Evolutionary conservation across 2,329 filamentous ascomycete genomes (phyloP), one percentile per base, ranked within the genome.

Genomic region (Tothia fuscella): DNA sequence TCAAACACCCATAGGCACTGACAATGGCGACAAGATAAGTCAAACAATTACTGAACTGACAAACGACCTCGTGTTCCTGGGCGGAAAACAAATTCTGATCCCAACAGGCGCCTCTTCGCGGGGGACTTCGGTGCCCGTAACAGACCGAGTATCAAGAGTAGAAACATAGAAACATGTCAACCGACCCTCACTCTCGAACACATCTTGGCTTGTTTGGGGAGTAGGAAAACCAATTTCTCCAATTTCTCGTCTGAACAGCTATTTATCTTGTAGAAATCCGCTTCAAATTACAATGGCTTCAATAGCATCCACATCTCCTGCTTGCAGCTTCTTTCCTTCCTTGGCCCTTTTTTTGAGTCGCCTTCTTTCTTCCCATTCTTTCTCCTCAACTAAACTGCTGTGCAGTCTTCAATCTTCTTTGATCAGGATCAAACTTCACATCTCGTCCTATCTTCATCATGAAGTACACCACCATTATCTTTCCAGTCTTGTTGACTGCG

Each of bases 111-210:
- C 16, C 26, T 40, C 3, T 17, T 19, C 29, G 38, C 38, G 38
- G 38, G 38, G 20, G 13, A n/a, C 20, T 19, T 13, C 22, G 12
- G 29, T 40, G 38, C 25, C 38, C 31, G 38, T 24, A 22, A 21
- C 38, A 32, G 16, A 29, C 13, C n/a, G 26, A 40, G 38, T 40
- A 20, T 40, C 38, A 40, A 31, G 22, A 40, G n/a, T 17, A 31
- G 38, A 40, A 40, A 40, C 38, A 32, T 40, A 32, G 38, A 40
- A 40, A 40, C 38, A 40, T 21, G 29, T 40, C 38, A 31, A 40
- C 16, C 29, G 26, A 40, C 16, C 7, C 6, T 16, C 29, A 21
- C 25, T 40, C 26, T 26, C 31, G 16, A 20, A 40, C 38, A 40
- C 16, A 13, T 40, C 38, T 40, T 40, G 38, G 38, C 38, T 32